These are phyloP conservation scores for Oryza brachyantha DNA, from an alignment of 176 grass and related monocot species.

Conservation along the genomic window DNA sequence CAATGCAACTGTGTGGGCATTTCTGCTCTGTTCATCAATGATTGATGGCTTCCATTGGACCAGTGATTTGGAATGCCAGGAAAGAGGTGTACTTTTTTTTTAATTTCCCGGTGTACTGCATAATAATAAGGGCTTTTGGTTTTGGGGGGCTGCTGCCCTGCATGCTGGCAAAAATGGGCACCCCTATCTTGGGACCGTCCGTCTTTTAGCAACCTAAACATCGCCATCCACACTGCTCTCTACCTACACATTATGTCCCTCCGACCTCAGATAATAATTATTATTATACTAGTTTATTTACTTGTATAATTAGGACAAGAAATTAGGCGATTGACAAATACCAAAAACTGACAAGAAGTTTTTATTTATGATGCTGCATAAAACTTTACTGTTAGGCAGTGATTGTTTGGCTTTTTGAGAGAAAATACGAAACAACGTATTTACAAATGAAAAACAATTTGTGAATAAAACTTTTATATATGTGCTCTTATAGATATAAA, in stretches of 20 bases:
- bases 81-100: constrained; percentile 45
- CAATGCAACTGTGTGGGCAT: constrained; percentile 4
- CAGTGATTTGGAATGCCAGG: constrained; percentile 51
- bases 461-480: too few species aligned
- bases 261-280: not conserved
- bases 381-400: not conserved
- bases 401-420: too few species aligned
- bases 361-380: not conserved
- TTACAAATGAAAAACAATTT: too few species aligned
- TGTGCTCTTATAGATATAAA: too few species aligned
- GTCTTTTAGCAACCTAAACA: constrained; percentile 31
- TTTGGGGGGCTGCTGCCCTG: constrained; percentile 13
- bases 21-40: constrained; percentile 56
- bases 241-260: not conserved
- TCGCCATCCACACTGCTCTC: constrained; percentile 29
- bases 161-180: constrained; percentile 53
- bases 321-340: too few species aligned
- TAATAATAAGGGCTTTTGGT: not conserved
- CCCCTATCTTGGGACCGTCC: constrained; percentile 37
- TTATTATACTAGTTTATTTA: not conserved
- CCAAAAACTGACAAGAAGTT: not conserved
- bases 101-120: constrained; percentile 21
- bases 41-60: constrained; percentile 61
- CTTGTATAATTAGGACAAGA: too few species aligned
- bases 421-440: too few species aligned